Conservation (phyloP, 768 basidiomycete genomes). For the Ephemerocybe angulata region DNA sequence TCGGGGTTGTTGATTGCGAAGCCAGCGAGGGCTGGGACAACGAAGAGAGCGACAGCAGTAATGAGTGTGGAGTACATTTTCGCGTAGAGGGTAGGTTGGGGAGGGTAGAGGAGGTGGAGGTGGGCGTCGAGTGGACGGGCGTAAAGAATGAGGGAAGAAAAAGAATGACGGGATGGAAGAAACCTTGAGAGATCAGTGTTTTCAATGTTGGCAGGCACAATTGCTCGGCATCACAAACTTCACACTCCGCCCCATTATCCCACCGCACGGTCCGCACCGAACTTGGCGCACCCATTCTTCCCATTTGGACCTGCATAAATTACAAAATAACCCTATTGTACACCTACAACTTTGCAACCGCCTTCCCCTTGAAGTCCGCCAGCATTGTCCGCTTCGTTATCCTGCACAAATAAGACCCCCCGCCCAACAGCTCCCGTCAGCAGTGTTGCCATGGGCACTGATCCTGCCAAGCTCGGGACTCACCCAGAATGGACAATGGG, state of each 20-base stretch:
- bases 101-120: constrained; percentile 18
- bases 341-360: constrained; percentile 42
- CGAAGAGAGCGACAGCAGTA: constrained; percentile 61
- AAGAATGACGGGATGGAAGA: constrained; percentile 5
- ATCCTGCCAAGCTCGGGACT: constrained; percentile 29
- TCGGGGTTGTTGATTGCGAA: constrained; percentile 51
- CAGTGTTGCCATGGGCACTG: constrained; percentile 37
- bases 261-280: constrained; percentile 17
- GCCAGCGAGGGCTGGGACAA: constrained; percentile 51
- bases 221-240: constrained; percentile 10
- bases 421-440: constrained; percentile 8
- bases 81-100: constrained; percentile 25
- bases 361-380: constrained; percentile 56
- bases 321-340: constrained; percentile 1
- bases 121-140: constrained; percentile 7
- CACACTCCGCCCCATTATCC: neutral
- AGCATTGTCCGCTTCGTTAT: constrained; percentile 67
- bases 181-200: neutral
- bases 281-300: too few relatives aligned
- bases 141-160: constrained; percentile 19
- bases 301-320: constrained; percentile 5
- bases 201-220: constrained; percentile 5
- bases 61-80: constrained; percentile 80
- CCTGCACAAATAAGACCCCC: constrained; percentile 40
- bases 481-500: constrained; percentile 72